Percentiles rank a stretch among this genome's conserved stretches.
phyloP scores from a whole-genome alignment of 306 rosid genomes.

The Cyclanthera cordifolia region DNA sequence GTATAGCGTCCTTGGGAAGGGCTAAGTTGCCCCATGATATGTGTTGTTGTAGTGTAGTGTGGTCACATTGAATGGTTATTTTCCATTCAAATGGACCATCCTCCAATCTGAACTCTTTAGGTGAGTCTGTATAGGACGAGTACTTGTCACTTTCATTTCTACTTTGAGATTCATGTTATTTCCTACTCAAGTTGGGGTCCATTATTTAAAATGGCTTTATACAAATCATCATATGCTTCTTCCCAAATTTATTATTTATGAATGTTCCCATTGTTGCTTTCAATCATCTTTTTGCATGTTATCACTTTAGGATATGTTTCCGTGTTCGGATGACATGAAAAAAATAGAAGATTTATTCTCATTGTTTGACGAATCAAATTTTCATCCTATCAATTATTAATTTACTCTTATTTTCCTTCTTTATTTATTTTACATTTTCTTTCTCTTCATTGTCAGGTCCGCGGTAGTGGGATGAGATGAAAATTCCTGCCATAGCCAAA shows the following conservation, averaged over 20 bases:
- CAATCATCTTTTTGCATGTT: not conserved
- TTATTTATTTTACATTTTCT: too few species aligned
- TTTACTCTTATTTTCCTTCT: too few species aligned
- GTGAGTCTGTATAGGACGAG: not conserved
- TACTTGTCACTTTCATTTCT: too few species aligned
- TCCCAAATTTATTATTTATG: not conserved
- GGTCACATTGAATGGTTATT: not conserved
- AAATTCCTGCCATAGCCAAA: too few species aligned
- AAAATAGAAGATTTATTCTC: too few species aligned
- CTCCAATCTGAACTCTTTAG: not conserved
- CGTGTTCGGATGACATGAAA: too few species aligned
- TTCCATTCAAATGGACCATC: not conserved
- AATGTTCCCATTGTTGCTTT: not conserved
- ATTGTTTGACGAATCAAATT: too few species aligned
- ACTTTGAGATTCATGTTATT: not conserved
- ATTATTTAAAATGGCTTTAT: not conserved
- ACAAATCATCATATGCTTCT: not conserved
- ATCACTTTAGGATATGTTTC: not conserved
- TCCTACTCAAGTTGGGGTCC: constrained; percentile 9
- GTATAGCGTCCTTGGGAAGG: not conserved
- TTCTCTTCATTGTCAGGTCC: too few species aligned
- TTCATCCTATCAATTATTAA: too few species aligned
- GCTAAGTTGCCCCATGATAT: not conserved
- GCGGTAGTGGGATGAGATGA: too few species aligned
- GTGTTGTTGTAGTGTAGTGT: not conserved